These are phyloP conservation scores for Canavalia ensiformis DNA, from an alignment of 306 rosid genomes.

Conservation along the genomic window DNA sequence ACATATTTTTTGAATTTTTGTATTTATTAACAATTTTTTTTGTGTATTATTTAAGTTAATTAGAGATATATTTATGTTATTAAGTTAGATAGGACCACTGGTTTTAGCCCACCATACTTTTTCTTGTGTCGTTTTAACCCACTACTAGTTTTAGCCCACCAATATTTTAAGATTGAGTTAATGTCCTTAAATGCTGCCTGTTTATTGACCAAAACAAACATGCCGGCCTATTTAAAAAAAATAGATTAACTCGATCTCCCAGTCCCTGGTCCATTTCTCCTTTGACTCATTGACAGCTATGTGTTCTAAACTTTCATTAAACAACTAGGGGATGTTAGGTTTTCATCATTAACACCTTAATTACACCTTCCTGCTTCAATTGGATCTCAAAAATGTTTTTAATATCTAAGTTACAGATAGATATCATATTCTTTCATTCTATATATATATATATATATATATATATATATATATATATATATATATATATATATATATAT, in stretches of 20 bases:
- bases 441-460: too few relatives aligned
- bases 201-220: not conserved
- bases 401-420: too few relatives aligned
- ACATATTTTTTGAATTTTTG: too few relatives aligned
- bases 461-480: too few relatives aligned
- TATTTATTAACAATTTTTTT: too few relatives aligned
- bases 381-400: not conserved
- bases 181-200: constrained; percentile 11
- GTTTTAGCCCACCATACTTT: not conserved
- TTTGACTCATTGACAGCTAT: too few relatives aligned
- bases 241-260: not conserved
- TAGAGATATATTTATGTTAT: too few relatives aligned
- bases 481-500: too few relatives aligned
- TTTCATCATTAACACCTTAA: not conserved
- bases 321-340: not conserved
- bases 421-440: too few relatives aligned
- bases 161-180: not conserved
- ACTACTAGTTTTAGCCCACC: not conserved
- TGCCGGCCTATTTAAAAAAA: constrained; percentile 1
- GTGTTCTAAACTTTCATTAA: not conserved
- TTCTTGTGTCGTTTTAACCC: not conserved
- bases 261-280: too few relatives aligned
- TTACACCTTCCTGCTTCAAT: not conserved
- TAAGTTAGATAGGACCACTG: not conserved
- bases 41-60: too few relatives aligned